Evolutionary conservation across 2,329 filamentous ascomycete genomes (phyloP).

Genomic region (Fusarium dlaminii): DNA sequence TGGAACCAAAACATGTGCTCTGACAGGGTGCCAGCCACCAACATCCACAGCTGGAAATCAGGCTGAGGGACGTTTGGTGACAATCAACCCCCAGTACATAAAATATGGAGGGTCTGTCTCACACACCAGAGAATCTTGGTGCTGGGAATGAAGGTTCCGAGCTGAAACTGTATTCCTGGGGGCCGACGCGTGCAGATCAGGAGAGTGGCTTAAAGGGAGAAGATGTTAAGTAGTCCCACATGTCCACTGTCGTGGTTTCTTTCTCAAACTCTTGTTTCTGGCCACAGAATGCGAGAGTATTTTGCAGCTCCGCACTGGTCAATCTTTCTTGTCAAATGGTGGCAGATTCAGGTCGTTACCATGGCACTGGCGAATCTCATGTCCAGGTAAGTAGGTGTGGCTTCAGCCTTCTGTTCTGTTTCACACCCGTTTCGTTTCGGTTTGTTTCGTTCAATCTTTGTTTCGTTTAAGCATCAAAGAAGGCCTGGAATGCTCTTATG

Average conservation of each 20-base stretch:
- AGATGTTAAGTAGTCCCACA: conserved; percentile 2
- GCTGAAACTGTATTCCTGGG: neutral
- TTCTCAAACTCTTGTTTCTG: neutral
- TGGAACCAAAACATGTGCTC: neutral
- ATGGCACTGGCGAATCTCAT: neutral
- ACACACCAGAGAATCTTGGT: neutral
- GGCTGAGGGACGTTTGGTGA: neutral
- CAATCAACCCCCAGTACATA: neutral
- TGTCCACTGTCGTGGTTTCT: neutral
- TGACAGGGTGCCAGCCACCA: neutral
- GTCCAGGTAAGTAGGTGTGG: neutral
- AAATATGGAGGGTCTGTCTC: neutral
- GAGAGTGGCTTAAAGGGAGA: neutral
- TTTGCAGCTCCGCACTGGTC: neutral
- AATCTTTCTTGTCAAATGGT: neutral
- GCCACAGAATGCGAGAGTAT: neutral
- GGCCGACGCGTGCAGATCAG: neutral
- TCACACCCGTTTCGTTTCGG: neutral
- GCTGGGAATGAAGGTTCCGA: neutral
- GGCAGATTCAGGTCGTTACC: neutral
- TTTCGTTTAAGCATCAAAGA: neutral
- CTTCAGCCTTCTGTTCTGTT: neutral
- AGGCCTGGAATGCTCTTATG: neutral
- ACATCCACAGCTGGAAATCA: neutral
- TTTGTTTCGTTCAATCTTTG: neutral